Percentiles rank a stretch among this genome's conserved stretches.
Conservation (phyloP, 305 asterid genomes). For the Fraxinus xanthoxyloides region DNA sequence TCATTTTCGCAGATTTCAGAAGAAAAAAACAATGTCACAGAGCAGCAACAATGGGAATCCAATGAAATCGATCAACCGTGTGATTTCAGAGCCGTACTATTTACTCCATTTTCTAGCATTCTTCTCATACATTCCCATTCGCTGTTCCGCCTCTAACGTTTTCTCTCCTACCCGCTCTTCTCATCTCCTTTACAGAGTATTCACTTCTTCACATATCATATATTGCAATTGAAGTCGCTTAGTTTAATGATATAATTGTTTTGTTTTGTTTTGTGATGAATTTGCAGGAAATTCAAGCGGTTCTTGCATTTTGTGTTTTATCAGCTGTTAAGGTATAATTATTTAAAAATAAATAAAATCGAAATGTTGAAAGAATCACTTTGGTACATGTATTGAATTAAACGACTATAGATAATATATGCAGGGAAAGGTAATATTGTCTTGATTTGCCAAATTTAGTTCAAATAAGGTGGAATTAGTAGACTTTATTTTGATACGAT, state of each 20-base stretch:
- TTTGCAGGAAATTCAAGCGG: constrained; percentile 75
- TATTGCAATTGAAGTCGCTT: background rate
- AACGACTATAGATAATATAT: background rate
- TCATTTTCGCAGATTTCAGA: background rate
- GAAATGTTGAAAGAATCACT: background rate
- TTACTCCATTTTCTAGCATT: constrained; percentile 58
- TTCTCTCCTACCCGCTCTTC: constrained; percentile 59
- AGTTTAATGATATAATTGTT: background rate
- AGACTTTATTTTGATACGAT: background rate
- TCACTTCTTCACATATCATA: background rate
- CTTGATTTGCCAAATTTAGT: background rate
- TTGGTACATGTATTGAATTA: background rate
- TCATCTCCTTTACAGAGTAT: constrained; percentile 67
- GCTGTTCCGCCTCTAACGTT: constrained; percentile 54
- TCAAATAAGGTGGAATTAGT: background rate
- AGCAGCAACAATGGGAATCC: constrained; percentile 28
- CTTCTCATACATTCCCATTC: constrained; percentile 76
- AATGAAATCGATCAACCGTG: constrained; percentile 45
- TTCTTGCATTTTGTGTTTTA: constrained; percentile 58
- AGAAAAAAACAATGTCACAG: constrained; percentile 27
- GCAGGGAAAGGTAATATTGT: background rate
- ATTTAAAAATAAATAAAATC: background rate
- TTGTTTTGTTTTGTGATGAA: background rate
- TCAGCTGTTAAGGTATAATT: constrained; percentile 58
- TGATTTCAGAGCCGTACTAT: constrained; percentile 69